A percentile compares a stretch with the other conserved stretches of the same genome.
phyloP scores from a whole-genome alignment of 495 filamentous ascomycete genomes.

The Cladorrhinum samala region DNA sequence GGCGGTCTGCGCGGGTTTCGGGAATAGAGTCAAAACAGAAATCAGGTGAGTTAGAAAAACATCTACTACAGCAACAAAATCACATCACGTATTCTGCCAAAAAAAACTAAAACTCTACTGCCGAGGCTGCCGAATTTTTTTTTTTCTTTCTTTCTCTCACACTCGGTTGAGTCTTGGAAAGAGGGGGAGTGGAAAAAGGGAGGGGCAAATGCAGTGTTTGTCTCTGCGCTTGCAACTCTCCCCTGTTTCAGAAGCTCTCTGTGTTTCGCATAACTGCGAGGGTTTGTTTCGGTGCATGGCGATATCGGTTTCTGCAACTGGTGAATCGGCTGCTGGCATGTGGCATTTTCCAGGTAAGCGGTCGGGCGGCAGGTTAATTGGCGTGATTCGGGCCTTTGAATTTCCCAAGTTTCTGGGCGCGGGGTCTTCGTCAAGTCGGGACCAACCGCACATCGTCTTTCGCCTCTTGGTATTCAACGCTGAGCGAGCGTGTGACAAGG shows the following conservation, averaged over 20 bases:
- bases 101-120: no score
- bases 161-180: no score
- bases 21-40: background rate
- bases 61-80: no score
- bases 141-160: no score
- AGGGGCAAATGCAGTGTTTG: background rate
- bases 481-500: no score
- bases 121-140: no score
- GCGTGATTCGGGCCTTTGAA: background rate
- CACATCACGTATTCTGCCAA: no score
- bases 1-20: background rate
- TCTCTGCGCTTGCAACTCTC: background rate
- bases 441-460: background rate
- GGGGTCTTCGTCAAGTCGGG: background rate
- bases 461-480: no score
- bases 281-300: background rate
- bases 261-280: background rate
- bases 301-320: no score
- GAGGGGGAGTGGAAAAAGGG: background rate
- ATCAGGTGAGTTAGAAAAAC: background rate
- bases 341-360: background rate
- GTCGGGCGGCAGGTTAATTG: background rate
- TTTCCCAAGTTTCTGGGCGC: background rate
- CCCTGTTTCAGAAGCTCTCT: constrained; percentile 10
- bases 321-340: no score